Conservation (phyloP, 2,329 filamentous ascomycete species). For the Aspergillus novoparasiticus region DNA sequence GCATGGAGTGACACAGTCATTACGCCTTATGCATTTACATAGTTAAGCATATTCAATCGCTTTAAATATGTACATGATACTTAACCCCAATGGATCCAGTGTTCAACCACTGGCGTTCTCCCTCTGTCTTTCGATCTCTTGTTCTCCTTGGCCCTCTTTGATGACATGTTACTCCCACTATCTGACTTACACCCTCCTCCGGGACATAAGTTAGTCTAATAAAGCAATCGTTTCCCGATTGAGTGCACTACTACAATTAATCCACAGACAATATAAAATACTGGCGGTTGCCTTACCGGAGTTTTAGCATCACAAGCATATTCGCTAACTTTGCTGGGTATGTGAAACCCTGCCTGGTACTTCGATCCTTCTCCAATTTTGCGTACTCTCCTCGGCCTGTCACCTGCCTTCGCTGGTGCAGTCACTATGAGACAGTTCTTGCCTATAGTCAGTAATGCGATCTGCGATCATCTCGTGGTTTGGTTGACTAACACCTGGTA, state of each 20-base stretch:
- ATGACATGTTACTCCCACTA: background rate
- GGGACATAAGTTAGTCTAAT: background rate
- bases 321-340: background rate
- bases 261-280: too few relatives aligned
- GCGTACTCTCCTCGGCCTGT: background rate
- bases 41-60: background rate
- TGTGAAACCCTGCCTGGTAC: background rate
- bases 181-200: too few relatives aligned
- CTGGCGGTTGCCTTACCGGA: background rate
- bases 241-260: background rate
- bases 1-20: background rate
- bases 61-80: background rate
- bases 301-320: background rate
- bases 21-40: background rate
- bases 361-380: background rate
- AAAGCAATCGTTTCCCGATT: background rate
- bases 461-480: too few relatives aligned
- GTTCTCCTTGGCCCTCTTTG: background rate
- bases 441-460: background rate
- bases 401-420: background rate
- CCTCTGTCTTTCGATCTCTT: background rate
- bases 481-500: too few relatives aligned
- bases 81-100: background rate
- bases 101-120: background rate
- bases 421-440: background rate